Evolutionary conservation across 1,284 basidiomycete genomes (phyloP), one percentile per base, ranked within the genome.

Genomic region (Cryptococcus sp.): DNA sequence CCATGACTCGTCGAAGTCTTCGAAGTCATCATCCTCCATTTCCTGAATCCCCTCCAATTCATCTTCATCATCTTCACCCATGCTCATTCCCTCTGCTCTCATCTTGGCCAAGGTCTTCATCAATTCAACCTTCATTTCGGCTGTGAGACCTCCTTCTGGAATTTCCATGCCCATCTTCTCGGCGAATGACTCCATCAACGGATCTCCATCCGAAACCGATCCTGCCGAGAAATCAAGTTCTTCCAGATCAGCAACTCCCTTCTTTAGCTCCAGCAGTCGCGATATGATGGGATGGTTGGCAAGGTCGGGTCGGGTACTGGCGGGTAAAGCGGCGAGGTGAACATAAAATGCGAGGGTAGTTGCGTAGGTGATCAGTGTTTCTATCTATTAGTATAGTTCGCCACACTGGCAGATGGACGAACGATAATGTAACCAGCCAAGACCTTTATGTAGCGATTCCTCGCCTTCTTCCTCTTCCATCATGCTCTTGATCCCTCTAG

Each of bases 301-400:
- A 36, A 93, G 81, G 32, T 85, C 80, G 1, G 87, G 86, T 16
- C 81, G 65, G 18, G 64, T 44, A 77, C 59, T 79, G 70, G 39
- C 80, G 73, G 70, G 87, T 82, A 75, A 85, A 81, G 87, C 79
- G 14, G 89, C 84, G 23, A 98, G 80, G 71, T 93, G 85, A 47
- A 98, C 80, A 77, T 96, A 98, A 78, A 93, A 98, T 0, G 92
- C 87, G 43, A 98, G 84, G 1, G 85, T 87, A 1, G 91, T 89
- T 9, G 88, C 81, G 71, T 98, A 98, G 9, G 92, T 89, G 42
- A 94, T 76, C 2, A 96, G 79, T 1, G 90, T 83, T 78, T 97
- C 90, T 91, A 69, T 16, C 32, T 9, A 34, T 19, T 39, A 39
- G 19, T 16, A 2, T 25, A 19, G 9, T 41, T 10, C 39, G 11